phyloP scores from a whole-genome alignment of 2,329 filamentous ascomycete genomes.

The Fusarium napiforme region DNA sequence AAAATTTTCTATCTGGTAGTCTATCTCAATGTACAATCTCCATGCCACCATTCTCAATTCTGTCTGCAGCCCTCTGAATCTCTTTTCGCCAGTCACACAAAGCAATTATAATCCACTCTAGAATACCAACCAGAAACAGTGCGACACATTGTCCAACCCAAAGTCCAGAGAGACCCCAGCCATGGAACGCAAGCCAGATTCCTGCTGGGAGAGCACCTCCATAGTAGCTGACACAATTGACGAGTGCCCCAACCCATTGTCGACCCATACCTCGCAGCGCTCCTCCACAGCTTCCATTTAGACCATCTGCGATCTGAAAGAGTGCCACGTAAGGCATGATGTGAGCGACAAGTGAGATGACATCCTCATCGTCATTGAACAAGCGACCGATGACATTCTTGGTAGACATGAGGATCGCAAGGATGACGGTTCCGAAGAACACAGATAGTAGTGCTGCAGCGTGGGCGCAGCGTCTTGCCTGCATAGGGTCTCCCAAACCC shows the following conservation, averaged over 20 bases:
- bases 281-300: constrained; percentile 87
- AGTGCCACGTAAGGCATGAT: constrained; percentile 89
- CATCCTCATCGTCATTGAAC: constrained; percentile 81
- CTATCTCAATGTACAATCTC: background rate
- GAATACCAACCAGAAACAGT: constrained; percentile 79
- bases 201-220: constrained; percentile 82
- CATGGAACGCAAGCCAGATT: constrained; percentile 86
- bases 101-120: constrained; percentile 84
- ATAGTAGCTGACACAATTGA: constrained; percentile 88
- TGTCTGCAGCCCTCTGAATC: constrained; percentile 41
- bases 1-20: accelerated
- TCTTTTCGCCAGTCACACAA: constrained; percentile 76
- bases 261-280: constrained; percentile 84
- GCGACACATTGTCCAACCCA: constrained; percentile 88
- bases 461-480: constrained; percentile 78
- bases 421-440: constrained; percentile 72
- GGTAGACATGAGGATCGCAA: constrained; percentile 75
- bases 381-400: constrained; percentile 79
- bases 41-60: constrained; percentile 37
- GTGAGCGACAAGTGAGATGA: constrained; percentile 76
- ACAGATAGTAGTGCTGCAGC: constrained; percentile 79
- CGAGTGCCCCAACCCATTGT: constrained; percentile 84
- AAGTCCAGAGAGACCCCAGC: constrained; percentile 82
- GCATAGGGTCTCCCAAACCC: constrained; percentile 72
- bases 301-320: constrained; percentile 89